Base-by-base conservation (phyloP, 345 rosid species). In the Aquilaria malaccensis region DNA sequence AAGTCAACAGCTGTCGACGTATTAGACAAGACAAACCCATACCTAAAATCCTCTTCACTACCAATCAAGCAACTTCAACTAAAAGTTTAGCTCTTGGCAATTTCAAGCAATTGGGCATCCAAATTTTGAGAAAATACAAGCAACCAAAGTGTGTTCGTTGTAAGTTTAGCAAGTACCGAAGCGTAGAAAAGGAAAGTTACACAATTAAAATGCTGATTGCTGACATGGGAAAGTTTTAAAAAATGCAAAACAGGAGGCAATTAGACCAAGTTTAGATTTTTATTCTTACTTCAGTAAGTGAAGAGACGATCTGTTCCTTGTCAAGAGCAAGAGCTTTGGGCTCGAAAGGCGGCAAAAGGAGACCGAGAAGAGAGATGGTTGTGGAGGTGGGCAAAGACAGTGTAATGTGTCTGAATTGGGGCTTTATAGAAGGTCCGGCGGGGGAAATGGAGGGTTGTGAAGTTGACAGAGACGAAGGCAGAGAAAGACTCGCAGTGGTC, bases 281-380 rank as follows among this genome's bases (percentile, higher is more conserved):
- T 2, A 10, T 32, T 45, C 66, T 69, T 78, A 92, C 98, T 75
- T 87, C 81, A 53, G 81, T 75, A 72, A 92, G 67, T 52, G 93
- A 87, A 43, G 98, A 89, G 74, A 84, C 82, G 70, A 89, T 87
- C 82, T 87, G 95, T 73, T 89, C 98, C 66, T 87, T 93, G 72
- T 82, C 60, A 61, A 89, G 71, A 75, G 80, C 67, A 71, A 80
- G 61, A 32, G 93, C 91, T 67, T 80, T 79, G 62, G 95, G 96
- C 68, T 89, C 88, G 63, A 45, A 63, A 5, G 83, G 88, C 66
- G 82, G 72, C 11, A 81, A 33, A 55, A 84, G 71, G 68, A 86
- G 62, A 50, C 84, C 73, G 67, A 89, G 63, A 50, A 86, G 80
- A 74, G 89, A 89, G 56, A 85, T 73, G 45, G 86, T 52, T 10